Evolutionary conservation across 148 eudicot genomes (phyloP).

Genomic region (Rhododendron ovatum): DNA sequence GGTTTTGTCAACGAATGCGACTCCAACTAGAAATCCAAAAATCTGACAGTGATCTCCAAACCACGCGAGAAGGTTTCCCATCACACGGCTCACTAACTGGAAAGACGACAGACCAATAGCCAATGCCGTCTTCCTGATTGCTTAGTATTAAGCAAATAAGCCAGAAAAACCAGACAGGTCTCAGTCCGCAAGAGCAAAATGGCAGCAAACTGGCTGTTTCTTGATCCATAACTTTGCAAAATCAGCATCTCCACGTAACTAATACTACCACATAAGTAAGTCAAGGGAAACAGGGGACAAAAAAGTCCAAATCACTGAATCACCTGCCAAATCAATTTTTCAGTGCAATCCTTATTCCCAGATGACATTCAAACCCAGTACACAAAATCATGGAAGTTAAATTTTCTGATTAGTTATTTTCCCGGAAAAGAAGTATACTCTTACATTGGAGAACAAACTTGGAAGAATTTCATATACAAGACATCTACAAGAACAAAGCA

Average conservation of each 20-base stretch:
- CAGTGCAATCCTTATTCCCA: neutral
- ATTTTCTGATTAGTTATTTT: neutral
- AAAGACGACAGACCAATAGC: neutral
- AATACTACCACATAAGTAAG: neutral
- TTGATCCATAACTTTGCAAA: neutral
- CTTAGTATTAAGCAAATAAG: neutral
- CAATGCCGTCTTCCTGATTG: neutral
- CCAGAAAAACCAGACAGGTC: neutral
- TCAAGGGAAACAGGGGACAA: neutral
- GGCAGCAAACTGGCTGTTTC: too few relatives aligned
- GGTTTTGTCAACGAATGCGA: too few relatives aligned
- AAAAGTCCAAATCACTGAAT: neutral
- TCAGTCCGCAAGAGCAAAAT: neutral
- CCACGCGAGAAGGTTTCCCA: constrained; percentile 24
- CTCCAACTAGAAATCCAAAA: neutral
- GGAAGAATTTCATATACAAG: neutral
- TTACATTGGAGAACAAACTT: neutral
- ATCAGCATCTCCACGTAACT: neutral
- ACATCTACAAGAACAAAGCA: neutral
- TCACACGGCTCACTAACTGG: constrained; percentile 21
- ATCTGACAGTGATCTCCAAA: constrained; percentile 22
- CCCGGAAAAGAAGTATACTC: neutral
- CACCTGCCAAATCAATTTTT: neutral
- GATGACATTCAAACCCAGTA: neutral
- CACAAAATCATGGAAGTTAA: neutral